Evolutionary conservation across 179 eudicot genomes (phyloP), one percentile per base, ranked within the genome.

Genomic region (Beta macrorhiza): DNA sequence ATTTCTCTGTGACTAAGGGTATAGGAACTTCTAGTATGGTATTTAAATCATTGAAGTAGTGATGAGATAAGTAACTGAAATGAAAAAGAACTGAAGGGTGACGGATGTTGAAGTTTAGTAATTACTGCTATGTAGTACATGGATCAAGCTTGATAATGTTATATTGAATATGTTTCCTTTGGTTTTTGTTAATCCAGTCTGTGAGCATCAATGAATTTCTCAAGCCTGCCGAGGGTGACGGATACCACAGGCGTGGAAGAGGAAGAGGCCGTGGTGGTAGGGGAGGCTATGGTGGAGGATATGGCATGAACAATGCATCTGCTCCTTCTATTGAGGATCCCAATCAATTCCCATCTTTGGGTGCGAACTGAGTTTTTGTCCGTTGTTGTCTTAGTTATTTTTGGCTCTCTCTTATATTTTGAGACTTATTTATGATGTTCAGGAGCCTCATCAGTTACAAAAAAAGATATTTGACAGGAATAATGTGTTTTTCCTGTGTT

Each of bases 201-300:
- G 91, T 97, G 83, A 97, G 99, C 91, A 97, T 97, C 15, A 91
- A 92, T 64, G 99, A 96, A 83, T 96, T 96, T 77, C 84, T 96
- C 86, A 96, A 91, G 90, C 97, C 99, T 14, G 92, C 96, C 59
- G 97, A 94, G 37, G 98, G 99, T 70, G 97, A 89, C 69, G 82
- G 75, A 75, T 79, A 81, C 86, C 83, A 89, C 80, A 84, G 82
- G 75, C 83, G 86, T 5, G 96, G 97, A 12, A 91, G 97, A 59
- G 96, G 98, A 13, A 87, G 97, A 52, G 95, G 98, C 51, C 90
- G 90, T 17, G 89, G 92, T 6, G 84, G 95, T 64, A 90, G 93
- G 67, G 97, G 93, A 61, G 91, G 96, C 52, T 83, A 58, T 78
- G 87, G 88, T 58, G 97, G 95, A 37, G 88, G 87, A 72, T 79